Evolutionary conservation across 495 filamentous ascomycete genomes (phyloP).

Genomic region (Annulohypoxylon bovei): DNA sequence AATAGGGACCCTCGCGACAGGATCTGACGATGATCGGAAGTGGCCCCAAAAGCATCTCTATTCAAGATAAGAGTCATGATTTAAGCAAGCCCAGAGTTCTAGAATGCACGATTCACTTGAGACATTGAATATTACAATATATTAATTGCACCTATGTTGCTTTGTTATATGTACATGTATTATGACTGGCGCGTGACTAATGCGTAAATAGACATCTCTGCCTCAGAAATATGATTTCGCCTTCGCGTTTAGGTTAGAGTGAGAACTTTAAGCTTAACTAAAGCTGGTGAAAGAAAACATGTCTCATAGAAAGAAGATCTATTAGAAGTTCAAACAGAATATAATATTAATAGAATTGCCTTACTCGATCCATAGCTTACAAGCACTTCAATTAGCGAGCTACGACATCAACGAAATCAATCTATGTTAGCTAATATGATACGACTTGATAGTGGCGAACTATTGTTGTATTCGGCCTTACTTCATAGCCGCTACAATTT

Average conservation of each 20-base stretch:
- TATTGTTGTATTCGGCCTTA: constrained; percentile 1
- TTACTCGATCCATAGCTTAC: not conserved
- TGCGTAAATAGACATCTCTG: not conserved
- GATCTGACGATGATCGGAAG: not conserved
- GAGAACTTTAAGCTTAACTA: not conserved
- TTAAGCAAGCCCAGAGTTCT: not conserved
- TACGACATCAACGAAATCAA: not conserved
- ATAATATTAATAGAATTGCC: not conserved
- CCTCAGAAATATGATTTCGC: not conserved
- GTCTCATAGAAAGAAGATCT: not conserved
- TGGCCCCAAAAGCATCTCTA: no score
- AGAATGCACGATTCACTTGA: not conserved
- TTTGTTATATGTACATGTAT: not conserved
- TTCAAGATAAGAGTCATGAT: not conserved
- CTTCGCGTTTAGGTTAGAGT: not conserved
- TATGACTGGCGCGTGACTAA: no score
- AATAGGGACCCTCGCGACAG: not conserved
- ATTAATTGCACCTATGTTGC: not conserved
- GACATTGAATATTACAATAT: not conserved
- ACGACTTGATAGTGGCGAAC: not conserved
- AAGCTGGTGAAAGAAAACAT: not conserved
- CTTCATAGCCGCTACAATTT: not conserved
- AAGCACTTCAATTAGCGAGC: not conserved
- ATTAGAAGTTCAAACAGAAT: not conserved
- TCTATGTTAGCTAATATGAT: not conserved